These are phyloP conservation scores for Sporothrix schenckii DNA, from an alignment of 2,329 filamentous ascomycete genomes.

Conservation along the genomic window DNA sequence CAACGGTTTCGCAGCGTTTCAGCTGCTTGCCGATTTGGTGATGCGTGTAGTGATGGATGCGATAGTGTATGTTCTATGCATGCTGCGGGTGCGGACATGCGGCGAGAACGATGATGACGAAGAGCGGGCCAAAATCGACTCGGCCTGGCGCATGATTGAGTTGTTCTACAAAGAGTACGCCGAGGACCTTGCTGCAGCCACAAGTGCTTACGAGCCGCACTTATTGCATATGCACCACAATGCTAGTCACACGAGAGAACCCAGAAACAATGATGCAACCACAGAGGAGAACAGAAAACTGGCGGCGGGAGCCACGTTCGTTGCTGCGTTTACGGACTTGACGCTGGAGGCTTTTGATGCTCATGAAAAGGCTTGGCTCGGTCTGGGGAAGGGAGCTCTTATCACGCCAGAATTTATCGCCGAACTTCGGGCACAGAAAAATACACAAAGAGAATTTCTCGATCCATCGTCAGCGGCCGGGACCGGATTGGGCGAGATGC, in stretches of 20 bases:
- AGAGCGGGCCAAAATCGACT: background rate
- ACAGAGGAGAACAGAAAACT: slow-evolving; percentile 19
- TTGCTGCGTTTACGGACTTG: slow-evolving; percentile 31
- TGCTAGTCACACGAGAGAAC: no score
- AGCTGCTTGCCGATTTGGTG: slow-evolving; percentile 41
- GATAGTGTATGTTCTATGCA: slow-evolving; percentile 42
- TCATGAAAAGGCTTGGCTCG: background rate
- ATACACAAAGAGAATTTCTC: background rate
- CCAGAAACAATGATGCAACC: slow-evolving; percentile 23
- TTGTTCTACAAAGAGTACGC: slow-evolving; percentile 38
- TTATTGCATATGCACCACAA: background rate
- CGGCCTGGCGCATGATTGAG: slow-evolving; percentile 41
- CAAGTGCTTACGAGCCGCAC: slow-evolving; percentile 12
- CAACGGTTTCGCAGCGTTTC: slow-evolving; percentile 40
- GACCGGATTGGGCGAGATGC: slow-evolving; percentile 14
- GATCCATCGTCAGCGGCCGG: background rate
- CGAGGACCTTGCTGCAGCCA: slow-evolving; percentile 32
- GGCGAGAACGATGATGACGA: slow-evolving; percentile 15
- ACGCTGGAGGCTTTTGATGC: slow-evolving; percentile 34
- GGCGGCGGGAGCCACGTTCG: slow-evolving; percentile 22
- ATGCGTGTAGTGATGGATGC: slow-evolving; percentile 41
- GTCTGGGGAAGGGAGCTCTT: background rate
- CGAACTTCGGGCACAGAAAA: slow-evolving; percentile 13
- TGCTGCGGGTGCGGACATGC: slow-evolving; percentile 37
- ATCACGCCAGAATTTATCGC: slow-evolving; percentile 13